A percentile compares a stretch with the other conserved stretches of the same genome.
These are phyloP conservation scores for Citrus mangshanensis DNA, from an alignment of 345 rosid genomes.

Conservation along the genomic window DNA sequence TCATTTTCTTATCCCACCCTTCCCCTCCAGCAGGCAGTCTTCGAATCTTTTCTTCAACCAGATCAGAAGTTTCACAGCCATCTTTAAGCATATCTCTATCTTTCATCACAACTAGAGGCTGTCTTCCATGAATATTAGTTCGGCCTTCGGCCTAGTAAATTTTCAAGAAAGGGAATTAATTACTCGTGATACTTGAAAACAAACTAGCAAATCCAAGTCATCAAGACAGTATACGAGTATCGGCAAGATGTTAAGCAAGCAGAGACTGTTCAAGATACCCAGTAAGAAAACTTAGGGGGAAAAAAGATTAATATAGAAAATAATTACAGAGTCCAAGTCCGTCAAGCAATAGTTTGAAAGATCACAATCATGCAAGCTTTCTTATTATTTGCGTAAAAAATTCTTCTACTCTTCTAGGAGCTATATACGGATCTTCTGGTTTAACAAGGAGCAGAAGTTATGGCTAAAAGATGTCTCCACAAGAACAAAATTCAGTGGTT, in stretches of 20 bases:
- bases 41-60: conserved; percentile 45
- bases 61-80: conserved; percentile 37
- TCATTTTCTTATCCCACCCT: conserved; percentile 60
- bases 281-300: neutral
- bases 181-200: neutral
- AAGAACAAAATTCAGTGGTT: neutral
- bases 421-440: neutral
- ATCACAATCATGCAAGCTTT: neutral
- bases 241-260: neutral
- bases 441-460: neutral
- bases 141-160: conserved; percentile 41
- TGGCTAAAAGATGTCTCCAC: neutral
- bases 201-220: neutral
- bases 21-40: conserved; percentile 56
- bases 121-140: conserved; percentile 30
- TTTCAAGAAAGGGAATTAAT: conserved; percentile 6
- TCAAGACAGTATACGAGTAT: neutral
- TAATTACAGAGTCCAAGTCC: neutral
- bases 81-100: conserved; percentile 44
- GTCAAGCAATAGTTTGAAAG: neutral
- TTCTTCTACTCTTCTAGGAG: neutral
- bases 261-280: neutral
- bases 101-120: conserved; percentile 34
- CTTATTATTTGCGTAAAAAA: neutral
- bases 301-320: neutral